A percentile compares a stretch with the other conserved stretches of the same genome.
These are phyloP conservation scores for Lentinula guzmanii DNA, from an alignment of 768 basidiomycete species.

Conservation along the genomic window DNA sequence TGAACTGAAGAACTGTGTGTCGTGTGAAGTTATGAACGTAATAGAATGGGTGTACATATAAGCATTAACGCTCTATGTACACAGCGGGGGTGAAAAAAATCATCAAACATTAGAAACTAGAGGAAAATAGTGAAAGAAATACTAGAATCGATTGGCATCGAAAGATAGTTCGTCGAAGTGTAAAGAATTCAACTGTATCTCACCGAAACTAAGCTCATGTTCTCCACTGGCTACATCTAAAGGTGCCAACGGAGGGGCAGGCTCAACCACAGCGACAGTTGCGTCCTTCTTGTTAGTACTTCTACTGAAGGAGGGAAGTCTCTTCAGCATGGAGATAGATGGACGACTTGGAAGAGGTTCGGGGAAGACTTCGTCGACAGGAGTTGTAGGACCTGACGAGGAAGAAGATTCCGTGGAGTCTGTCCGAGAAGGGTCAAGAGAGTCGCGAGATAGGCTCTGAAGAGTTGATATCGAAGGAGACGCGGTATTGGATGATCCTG, in stretches of 20 bases:
- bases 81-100: not conserved
- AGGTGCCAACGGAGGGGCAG: not conserved
- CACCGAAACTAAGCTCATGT: constrained; percentile 27
- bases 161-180: constrained; percentile 45
- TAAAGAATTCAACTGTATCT: constrained; percentile 43
- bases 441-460: constrained; percentile 17
- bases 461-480: constrained; percentile 13
- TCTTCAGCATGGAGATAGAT: not conserved
- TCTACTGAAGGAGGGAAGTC: constrained; percentile 4
- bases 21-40: not conserved
- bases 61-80: not conserved
- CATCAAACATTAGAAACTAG: not conserved
- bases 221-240: not conserved
- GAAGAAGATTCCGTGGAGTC: constrained; percentile 7
- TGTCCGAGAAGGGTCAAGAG: constrained; percentile 16
- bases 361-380: constrained; percentile 4
- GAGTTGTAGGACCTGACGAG: constrained; percentile 7
- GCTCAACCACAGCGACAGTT: not conserved
- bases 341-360: not conserved
- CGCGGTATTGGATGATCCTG: constrained; percentile 9
- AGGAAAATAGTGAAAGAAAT: not conserved
- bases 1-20: not conserved
- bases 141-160: constrained; percentile 31
- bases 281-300: not conserved
- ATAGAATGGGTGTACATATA: not conserved